Evolutionary conservation across 805 yeast genomes (phyloP).

Genomic region (Metschnikowia noctiluminum): DNA sequence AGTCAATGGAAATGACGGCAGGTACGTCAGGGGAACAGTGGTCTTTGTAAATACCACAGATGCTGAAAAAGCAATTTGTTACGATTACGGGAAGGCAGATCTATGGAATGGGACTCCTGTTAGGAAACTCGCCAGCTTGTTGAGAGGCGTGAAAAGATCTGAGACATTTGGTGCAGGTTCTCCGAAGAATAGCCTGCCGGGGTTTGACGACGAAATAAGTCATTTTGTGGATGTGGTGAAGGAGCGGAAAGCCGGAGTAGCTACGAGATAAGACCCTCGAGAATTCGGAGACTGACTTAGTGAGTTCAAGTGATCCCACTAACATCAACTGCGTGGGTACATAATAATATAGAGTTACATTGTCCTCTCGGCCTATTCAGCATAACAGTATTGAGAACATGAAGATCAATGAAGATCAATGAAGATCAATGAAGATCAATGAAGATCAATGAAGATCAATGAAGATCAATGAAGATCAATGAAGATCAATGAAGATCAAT

Average conservation of each 20-base stretch:
- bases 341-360: no score
- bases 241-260: not conserved
- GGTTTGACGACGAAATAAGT: not conserved
- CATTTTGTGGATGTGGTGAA: not conserved
- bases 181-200: no score
- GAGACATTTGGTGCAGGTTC: not conserved
- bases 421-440: no score
- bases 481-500: no score
- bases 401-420: no score
- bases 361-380: no score
- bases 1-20: conserved; percentile 8
- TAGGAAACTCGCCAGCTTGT: conserved; percentile 44
- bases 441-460: no score
- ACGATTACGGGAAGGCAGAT: conserved; percentile 40
- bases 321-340: no score
- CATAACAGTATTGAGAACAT: no score
- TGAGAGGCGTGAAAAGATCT: conserved; percentile 25
- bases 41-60: conserved; percentile 25
- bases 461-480: no score
- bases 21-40: conserved; percentile 40
- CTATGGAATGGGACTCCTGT: conserved; percentile 47
- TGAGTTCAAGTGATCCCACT: no score
- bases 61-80: conserved; percentile 34
- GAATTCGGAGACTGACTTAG: no score
- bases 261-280: not conserved